Conservation (phyloP, 768 basidiomycete genomes). For the Boletus patriciae region DNA sequence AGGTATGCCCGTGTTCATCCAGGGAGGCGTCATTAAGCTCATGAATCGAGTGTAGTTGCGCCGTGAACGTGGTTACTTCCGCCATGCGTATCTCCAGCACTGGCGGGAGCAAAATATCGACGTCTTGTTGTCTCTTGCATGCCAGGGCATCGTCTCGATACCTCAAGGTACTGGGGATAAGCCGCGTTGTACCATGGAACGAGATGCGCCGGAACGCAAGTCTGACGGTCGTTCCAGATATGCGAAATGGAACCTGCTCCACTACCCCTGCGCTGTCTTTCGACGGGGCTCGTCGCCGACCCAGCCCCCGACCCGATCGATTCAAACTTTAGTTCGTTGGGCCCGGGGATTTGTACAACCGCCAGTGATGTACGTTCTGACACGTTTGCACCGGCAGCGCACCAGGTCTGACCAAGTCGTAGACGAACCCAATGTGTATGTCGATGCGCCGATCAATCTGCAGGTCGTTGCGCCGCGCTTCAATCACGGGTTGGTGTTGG, state of each 20-base stretch:
- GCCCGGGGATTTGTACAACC: conserved; percentile 25
- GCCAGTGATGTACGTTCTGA: conserved; percentile 16
- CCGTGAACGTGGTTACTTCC: conserved; percentile 34
- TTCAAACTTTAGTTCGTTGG: conserved; percentile 8
- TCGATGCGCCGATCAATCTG: conserved; percentile 19
- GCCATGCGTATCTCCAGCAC: conserved; percentile 35
- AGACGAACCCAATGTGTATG: conserved; percentile 25
- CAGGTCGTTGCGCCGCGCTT: conserved; percentile 29
- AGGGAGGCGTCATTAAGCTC: neutral
- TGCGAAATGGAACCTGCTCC: conserved; percentile 44
- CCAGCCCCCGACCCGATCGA: conserved; percentile 24
- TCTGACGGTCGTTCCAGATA: conserved; percentile 28
- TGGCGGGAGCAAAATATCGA: conserved; percentile 43
- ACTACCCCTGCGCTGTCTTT: conserved; percentile 46
- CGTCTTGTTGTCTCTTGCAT: conserved; percentile 40
- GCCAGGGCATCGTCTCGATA: conserved; percentile 37
- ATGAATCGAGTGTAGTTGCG: conserved; percentile 24
- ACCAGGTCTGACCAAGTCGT: conserved; percentile 1
- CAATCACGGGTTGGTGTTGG: conserved; percentile 28
- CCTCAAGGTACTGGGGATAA: conserved; percentile 36
- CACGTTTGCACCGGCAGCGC: neutral
- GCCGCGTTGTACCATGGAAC: neutral
- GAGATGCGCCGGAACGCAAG: neutral
- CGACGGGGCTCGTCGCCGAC: conserved; percentile 38
- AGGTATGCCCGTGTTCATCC: conserved; percentile 18